phyloP scores from a whole-genome alignment of 495 filamentous ascomycete species.

The Penicilliopsis zonata region DNA sequence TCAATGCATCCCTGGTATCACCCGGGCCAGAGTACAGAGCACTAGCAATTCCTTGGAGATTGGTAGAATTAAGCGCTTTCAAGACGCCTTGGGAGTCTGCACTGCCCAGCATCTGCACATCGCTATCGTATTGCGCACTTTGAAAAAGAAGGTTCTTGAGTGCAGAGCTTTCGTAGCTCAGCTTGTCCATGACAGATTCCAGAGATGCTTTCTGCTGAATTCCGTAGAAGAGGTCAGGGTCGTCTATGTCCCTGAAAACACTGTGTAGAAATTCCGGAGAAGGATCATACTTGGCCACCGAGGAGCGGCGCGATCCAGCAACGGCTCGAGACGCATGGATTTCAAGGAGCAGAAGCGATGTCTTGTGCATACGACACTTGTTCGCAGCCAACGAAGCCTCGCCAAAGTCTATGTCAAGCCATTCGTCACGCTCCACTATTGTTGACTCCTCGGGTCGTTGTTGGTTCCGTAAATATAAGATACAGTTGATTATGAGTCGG shows the following conservation, averaged over 20 bases:
- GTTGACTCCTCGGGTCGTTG: constrained; percentile 61
- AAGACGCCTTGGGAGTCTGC: constrained; percentile 30
- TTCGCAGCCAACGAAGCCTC: constrained; percentile 66
- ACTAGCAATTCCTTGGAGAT: constrained; percentile 35
- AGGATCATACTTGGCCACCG: constrained; percentile 41
- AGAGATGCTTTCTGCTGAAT: constrained; percentile 68
- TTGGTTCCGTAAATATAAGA: constrained; percentile 84
- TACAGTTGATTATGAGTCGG: constrained; percentile 57
- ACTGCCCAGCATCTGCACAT: constrained; percentile 47
- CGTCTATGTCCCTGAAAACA: constrained; percentile 84
- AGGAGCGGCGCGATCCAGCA: constrained; percentile 54
- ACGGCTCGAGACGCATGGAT: constrained; percentile 44
- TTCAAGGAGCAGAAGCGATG: constrained; percentile 74
- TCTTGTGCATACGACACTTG: constrained; percentile 74
- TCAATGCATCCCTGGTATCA: constrained; percentile 14
- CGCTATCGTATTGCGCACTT: constrained; percentile 82
- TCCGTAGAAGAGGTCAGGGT: constrained; percentile 95
- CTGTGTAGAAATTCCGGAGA: constrained; percentile 58
- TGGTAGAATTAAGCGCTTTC: constrained; percentile 32
- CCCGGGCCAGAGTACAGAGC: constrained; percentile 25
- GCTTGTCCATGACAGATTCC: constrained; percentile 59
- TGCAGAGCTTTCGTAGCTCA: constrained; percentile 88
- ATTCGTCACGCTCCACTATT: constrained; percentile 63
- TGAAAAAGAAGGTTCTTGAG: constrained; percentile 82
- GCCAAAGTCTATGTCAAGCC: constrained; percentile 74